These are phyloP conservation scores for Byssochlamys sp. DNA, from an alignment of 2,329 filamentous ascomycete species.

Conservation along the genomic window DNA sequence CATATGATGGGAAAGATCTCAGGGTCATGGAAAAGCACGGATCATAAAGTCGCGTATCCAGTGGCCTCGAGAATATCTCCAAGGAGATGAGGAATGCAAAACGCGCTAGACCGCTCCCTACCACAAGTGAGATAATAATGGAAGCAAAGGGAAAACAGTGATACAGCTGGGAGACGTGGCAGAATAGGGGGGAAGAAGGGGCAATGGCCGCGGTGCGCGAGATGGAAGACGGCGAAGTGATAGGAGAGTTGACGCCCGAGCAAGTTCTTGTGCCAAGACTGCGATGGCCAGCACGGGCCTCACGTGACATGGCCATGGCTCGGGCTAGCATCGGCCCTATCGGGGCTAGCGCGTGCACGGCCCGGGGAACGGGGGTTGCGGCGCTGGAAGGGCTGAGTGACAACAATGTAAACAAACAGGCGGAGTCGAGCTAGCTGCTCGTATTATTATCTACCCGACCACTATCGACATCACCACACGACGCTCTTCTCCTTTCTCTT, in stretches of 20 bases:
- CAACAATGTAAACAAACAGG: conserved; percentile 31
- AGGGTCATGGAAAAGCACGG: neutral
- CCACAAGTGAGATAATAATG: neutral
- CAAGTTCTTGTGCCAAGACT: neutral
- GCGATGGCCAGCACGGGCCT: neutral
- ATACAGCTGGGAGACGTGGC: neutral
- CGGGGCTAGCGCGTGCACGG: conserved; percentile 11
- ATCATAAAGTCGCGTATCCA: neutral
- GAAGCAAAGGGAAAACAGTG: neutral
- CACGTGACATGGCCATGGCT: neutral
- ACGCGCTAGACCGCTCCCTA: neutral
- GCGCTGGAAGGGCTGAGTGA: conserved; percentile 6
- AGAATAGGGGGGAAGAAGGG: neutral
- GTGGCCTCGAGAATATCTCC: neutral
- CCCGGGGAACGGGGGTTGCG: neutral
- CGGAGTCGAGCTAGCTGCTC: conserved; percentile 2
- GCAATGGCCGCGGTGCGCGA: neutral
- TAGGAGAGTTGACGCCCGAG: neutral
- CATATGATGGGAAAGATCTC: neutral
- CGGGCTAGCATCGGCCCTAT: conserved; percentile 4
- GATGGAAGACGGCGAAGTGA: neutral
- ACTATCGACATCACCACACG: conserved; percentile 3
- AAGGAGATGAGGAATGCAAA: neutral
- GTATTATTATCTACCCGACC: conserved; percentile 7
- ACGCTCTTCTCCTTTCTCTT: neutral